phyloP scores from a whole-genome alignment of 2,329 filamentous ascomycete genomes.

The Cercospora sp. region DNA sequence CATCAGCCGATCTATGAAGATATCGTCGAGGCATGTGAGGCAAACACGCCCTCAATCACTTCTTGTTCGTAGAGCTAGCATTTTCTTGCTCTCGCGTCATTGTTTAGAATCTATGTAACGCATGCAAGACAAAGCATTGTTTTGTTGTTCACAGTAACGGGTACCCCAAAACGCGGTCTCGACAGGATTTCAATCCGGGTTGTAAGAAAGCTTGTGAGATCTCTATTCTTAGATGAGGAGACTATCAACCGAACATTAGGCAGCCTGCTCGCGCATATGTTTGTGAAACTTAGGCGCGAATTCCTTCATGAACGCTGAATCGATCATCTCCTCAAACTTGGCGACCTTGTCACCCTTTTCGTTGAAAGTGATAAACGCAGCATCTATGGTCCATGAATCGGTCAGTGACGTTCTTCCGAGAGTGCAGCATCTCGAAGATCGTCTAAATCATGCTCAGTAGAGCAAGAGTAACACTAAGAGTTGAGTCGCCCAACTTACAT shows the following conservation, averaged over 20 bases:
- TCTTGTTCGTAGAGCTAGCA: too few relatives aligned
- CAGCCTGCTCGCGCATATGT: not conserved
- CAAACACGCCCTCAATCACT: too few relatives aligned
- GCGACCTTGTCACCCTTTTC: not conserved
- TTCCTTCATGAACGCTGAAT: not conserved
- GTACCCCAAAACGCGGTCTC: too few relatives aligned
- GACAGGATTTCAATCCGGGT: too few relatives aligned
- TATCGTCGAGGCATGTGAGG: too few relatives aligned
- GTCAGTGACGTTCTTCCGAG: not conserved
- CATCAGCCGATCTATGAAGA: too few relatives aligned
- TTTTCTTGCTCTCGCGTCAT: too few relatives aligned
- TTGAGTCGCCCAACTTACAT: not conserved
- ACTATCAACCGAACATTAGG: not conserved
- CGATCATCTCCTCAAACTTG: not conserved
- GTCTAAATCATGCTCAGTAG: not conserved
- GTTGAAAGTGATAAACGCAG: not conserved
- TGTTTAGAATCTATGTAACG: too few relatives aligned
- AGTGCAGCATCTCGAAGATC: not conserved
- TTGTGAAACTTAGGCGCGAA: not conserved
- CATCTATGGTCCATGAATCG: not conserved
- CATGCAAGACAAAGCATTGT: too few relatives aligned
- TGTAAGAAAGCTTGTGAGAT: too few relatives aligned
- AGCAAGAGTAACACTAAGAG: not conserved
- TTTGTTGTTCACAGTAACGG: too few relatives aligned
- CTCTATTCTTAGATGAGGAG: too few relatives aligned